These are phyloP conservation scores for Panicum virgatum DNA, from an alignment of 202 grass and related monocot genomes.

Conservation along the genomic window DNA sequence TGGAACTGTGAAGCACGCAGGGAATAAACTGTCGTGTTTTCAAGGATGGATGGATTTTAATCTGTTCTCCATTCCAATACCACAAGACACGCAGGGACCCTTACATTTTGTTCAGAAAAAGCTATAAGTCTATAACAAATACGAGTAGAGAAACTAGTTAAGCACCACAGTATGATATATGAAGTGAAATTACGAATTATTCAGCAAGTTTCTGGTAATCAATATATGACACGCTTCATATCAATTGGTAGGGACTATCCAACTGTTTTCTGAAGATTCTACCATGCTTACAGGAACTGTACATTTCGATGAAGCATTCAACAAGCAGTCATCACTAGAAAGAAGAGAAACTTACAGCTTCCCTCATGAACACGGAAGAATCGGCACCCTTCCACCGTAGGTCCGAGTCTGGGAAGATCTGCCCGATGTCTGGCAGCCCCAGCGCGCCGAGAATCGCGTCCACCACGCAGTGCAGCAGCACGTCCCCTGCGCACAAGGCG, in stretches of 20 bases:
- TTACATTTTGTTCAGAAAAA: not conserved
- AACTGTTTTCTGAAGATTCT: not conserved
- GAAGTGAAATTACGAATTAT: not conserved
- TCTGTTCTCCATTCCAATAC: not conserved
- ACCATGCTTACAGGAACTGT: not conserved
- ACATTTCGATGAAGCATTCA: not conserved
- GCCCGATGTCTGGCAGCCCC: conserved; percentile 94
- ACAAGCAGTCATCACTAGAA: not conserved
- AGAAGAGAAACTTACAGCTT: conserved; percentile 73
- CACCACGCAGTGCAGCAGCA: conserved; percentile 98
- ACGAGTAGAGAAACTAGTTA: not conserved
- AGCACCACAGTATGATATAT: not conserved
- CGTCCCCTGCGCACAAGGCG: conserved; percentile 62
- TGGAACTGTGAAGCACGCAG: conserved; percentile 8
- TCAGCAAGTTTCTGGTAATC: not conserved
- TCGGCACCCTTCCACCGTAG: conserved; percentile 89
- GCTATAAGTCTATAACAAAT: not conserved
- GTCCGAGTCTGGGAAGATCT: conserved; percentile 97
- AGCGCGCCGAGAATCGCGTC: conserved; percentile 96
- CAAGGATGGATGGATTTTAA: not conserved
- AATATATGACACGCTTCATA: not conserved
- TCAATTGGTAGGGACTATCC: not conserved
- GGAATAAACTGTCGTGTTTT: not conserved
- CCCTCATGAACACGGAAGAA: conserved; percentile 88
- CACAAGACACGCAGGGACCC: not conserved